These are phyloP conservation scores for Xylaria hypoxylon DNA, from an alignment of 2,329 filamentous ascomycete species.

Conservation along the genomic window DNA sequence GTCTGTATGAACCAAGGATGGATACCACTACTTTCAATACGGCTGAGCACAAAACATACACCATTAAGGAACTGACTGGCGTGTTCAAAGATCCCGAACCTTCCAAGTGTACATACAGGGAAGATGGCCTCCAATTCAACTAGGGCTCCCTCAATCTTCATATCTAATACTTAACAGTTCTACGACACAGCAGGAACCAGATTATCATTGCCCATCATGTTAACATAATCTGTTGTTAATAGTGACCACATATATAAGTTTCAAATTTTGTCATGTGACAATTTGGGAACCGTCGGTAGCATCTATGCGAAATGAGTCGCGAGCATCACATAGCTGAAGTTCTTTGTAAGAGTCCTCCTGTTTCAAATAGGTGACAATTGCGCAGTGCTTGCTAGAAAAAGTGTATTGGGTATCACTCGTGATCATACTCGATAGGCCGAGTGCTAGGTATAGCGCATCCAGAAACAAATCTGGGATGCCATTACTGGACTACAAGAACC, in stretches of 20 bases:
- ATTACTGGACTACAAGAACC: conserved; percentile 36
- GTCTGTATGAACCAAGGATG: too few relatives aligned
- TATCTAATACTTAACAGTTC: neutral
- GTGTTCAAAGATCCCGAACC: too few relatives aligned
- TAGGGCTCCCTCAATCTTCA: neutral
- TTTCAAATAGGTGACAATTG: neutral
- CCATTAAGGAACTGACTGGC: too few relatives aligned
- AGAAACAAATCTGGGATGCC: conserved; percentile 24
- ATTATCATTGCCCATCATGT: neutral
- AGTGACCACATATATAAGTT: neutral
- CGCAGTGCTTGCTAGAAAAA: conserved; percentile 25
- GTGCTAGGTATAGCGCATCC: conserved; percentile 32
- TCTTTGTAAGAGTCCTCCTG: too few relatives aligned
- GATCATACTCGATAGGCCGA: conserved; percentile 40
- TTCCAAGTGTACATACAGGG: too few relatives aligned
- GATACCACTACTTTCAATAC: too few relatives aligned
- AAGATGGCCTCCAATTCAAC: too few relatives aligned
- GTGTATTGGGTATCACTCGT: conserved; percentile 50
- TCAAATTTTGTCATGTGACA: neutral
- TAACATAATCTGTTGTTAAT: neutral
- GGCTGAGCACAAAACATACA: too few relatives aligned
- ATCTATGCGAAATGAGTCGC: neutral
- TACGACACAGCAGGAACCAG: neutral
- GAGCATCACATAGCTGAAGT: neutral
- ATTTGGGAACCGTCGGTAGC: neutral